Percentiles rank a stretch among this genome's conserved stretches.
These are phyloP conservation scores for Zelopaecilomyces penicillatus DNA, from an alignment of 2,329 filamentous ascomycete species.

Conservation along the genomic window DNA sequence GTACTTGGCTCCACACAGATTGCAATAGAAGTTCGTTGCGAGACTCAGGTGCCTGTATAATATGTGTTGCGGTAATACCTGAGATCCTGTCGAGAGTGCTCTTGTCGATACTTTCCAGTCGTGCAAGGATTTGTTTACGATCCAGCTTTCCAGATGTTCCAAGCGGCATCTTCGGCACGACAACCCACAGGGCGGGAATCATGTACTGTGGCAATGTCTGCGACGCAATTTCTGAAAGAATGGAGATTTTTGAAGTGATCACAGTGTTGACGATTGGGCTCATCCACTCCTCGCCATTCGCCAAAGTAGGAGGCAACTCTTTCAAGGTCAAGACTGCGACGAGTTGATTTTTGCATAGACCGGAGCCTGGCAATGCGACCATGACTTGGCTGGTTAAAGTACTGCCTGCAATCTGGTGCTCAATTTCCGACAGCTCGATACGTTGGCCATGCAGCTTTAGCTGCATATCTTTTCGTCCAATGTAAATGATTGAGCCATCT, in stretches of 20 bases:
- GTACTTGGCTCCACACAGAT: conserved; percentile 21
- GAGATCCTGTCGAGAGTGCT: background rate
- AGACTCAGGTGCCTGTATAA: background rate
- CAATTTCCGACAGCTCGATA: background rate
- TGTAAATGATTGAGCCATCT: background rate
- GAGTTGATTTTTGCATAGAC: background rate
- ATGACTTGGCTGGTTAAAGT: background rate
- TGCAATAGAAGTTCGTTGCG: background rate
- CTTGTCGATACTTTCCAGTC: background rate
- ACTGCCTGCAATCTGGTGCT: background rate
- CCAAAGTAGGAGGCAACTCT: background rate
- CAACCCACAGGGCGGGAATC: background rate
- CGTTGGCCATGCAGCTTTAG: background rate
- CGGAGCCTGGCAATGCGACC: background rate
- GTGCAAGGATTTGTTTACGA: background rate
- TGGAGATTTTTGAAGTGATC: background rate
- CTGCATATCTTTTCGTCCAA: background rate
- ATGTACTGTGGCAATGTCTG: background rate
- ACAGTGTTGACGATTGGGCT: background rate
- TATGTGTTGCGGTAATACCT: background rate
- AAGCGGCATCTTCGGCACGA: background rate
- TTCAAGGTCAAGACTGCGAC: background rate
- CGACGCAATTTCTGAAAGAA: background rate
- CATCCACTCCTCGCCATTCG: background rate
- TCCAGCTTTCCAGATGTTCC: background rate